phyloP scores from a whole-genome alignment of 768 basidiomycete species.

The Mycena sanguinolenta region DNA sequence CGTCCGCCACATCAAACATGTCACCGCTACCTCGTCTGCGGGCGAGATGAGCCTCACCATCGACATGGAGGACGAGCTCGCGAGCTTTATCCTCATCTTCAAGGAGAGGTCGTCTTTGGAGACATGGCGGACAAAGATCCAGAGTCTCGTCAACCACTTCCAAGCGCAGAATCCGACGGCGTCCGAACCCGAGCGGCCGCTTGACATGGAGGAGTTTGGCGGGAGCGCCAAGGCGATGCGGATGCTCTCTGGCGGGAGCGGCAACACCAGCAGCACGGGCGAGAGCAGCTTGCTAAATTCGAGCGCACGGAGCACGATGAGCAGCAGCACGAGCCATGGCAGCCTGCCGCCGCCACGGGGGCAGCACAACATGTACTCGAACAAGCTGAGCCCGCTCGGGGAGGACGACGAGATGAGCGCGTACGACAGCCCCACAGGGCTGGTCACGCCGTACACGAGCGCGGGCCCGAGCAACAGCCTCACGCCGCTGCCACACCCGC shows the following conservation, averaged over 20 bases:
- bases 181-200: slow-evolving; percentile 54
- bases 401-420: slow-evolving; percentile 77
- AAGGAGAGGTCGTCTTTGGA: slow-evolving; percentile 91
- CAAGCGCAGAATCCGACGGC: slow-evolving; percentile 66
- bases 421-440: slow-evolving; percentile 69
- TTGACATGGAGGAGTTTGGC: slow-evolving; percentile 83
- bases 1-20: slow-evolving; percentile 92
- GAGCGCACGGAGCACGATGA: slow-evolving; percentile 72
- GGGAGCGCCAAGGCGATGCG: slow-evolving; percentile 82
- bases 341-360: slow-evolving; percentile 58
- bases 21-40: slow-evolving; percentile 81
- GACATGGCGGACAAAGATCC: slow-evolving; percentile 89
- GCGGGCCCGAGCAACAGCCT: slow-evolving; percentile 85
- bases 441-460: slow-evolving; percentile 80
- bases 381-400: slow-evolving; percentile 75
- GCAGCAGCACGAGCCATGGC: slow-evolving; percentile 81
- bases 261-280: slow-evolving; percentile 72
- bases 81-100: slow-evolving; percentile 97
- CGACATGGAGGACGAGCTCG: slow-evolving; percentile 97
- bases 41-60: slow-evolving; percentile 95
- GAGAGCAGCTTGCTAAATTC: slow-evolving; percentile 77
- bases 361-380: slow-evolving; percentile 43
- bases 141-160: slow-evolving; percentile 79
- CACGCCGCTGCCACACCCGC: slow-evolving; percentile 84
- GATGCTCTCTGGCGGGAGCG: slow-evolving; percentile 83